Conservation (phyloP, 495 filamentous ascomycete genomes). For the Pseudoneurospora amorphoporcata region DNA sequence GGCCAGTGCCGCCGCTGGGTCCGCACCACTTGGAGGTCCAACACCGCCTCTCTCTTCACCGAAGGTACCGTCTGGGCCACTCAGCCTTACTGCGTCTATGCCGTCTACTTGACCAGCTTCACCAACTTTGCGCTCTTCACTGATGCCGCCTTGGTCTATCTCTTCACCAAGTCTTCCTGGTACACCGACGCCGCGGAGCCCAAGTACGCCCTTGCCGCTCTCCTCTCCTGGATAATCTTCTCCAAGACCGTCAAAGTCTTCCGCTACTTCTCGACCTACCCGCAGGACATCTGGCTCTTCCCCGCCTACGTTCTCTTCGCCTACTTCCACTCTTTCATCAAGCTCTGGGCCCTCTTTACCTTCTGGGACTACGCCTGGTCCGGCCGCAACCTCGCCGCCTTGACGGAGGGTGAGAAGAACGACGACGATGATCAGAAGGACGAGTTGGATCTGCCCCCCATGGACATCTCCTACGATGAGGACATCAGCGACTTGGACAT, state of each 20-base stretch:
- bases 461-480: background rate
- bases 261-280: slow-evolving; percentile 47
- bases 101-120: slow-evolving; percentile 48
- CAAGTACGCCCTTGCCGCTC: background rate
- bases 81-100: slow-evolving; percentile 53
- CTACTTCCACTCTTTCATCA: slow-evolving; percentile 53
- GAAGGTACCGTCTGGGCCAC: slow-evolving; percentile 20
- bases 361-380: slow-evolving; percentile 26
- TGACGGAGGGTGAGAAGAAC: background rate
- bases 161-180: slow-evolving; percentile 3
- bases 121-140: slow-evolving; percentile 49
- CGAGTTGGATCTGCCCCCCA: background rate
- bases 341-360: slow-evolving; percentile 51
- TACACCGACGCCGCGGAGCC: background rate
- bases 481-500: background rate
- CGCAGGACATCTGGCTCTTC: slow-evolving; percentile 44
- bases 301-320: slow-evolving; percentile 46
- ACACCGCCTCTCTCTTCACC: slow-evolving; percentile 43
- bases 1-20: slow-evolving; percentile 51
- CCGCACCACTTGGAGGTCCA: slow-evolving; percentile 57
- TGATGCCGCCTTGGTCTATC: slow-evolving; percentile 38
- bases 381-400: slow-evolving; percentile 12
- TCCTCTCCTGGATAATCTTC: slow-evolving; percentile 34
- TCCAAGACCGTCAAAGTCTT: slow-evolving; percentile 54
- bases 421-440: background rate